A percentile compares a stretch with the other conserved stretches of the same genome.
Evolutionary conservation across 305 asterid genomes (phyloP).

Genomic region (Caryopteris hybrid): DNA sequence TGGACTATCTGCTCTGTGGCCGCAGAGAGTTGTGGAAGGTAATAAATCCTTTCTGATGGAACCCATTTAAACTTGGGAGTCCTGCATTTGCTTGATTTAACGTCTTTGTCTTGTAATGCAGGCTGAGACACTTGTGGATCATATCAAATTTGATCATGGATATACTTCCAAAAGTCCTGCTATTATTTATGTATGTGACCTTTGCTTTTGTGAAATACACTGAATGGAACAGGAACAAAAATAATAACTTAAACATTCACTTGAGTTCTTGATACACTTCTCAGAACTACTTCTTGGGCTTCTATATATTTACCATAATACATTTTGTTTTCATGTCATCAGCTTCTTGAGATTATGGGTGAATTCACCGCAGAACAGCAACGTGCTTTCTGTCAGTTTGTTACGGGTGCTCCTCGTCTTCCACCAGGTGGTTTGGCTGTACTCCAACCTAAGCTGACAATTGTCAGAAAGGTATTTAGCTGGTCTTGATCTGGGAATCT

Average conservation of each 20-base stretch:
- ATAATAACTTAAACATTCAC: too few relatives aligned
- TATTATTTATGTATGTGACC: slow-evolving; percentile 54
- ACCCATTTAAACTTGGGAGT: slow-evolving; percentile 5
- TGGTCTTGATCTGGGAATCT: neutral
- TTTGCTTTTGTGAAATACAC: slow-evolving; percentile 7
- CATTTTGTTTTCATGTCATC: slow-evolving; percentile 15
- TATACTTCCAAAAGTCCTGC: slow-evolving; percentile 97
- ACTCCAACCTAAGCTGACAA: slow-evolving; percentile 92
- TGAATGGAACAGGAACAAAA: neutral
- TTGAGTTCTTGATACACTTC: neutral
- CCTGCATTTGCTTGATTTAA: slow-evolving; percentile 17
- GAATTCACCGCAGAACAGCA: slow-evolving; percentile 92
- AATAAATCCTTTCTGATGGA: slow-evolving; percentile 14
- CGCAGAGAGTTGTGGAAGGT: slow-evolving; percentile 99
- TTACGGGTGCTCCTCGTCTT: slow-evolving; percentile 98
- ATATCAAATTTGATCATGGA: slow-evolving; percentile 98
- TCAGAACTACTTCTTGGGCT: neutral
- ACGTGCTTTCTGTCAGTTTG: slow-evolving; percentile 95
- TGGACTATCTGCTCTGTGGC: slow-evolving; percentile 96
- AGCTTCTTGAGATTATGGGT: slow-evolving; percentile 98
- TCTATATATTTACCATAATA: neutral
- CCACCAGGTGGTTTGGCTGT: slow-evolving; percentile 98
- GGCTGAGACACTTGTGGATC: slow-evolving; percentile 89
- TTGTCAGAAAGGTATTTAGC: slow-evolving; percentile 83
- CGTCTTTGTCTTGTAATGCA: slow-evolving; percentile 28